Evolutionary conservation across 108 stramenopile genomes (phyloP).

Genomic region (Nitzschia sp.): DNA sequence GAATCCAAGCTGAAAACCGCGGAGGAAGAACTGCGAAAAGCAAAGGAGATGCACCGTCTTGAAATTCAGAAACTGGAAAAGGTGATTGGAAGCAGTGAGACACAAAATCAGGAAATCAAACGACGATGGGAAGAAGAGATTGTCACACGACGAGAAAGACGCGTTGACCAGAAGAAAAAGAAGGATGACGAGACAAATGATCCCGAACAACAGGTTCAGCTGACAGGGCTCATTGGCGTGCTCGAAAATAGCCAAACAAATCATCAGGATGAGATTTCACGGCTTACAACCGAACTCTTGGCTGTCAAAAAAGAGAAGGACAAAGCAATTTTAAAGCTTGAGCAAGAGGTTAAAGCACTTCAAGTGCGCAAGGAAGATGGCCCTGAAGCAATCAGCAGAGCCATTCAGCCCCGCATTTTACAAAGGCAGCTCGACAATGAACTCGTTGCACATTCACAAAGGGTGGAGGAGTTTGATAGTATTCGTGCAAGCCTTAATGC

Average conservation of each 20-base stretch:
- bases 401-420: conserved; percentile 2
- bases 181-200: conserved; percentile 59
- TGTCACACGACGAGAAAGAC: conserved; percentile 43
- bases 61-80: conserved; percentile 36
- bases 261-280: conserved; percentile 28
- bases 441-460: not conserved
- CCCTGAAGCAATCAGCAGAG: not conserved
- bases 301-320: conserved; percentile 31
- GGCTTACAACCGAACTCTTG: conserved; percentile 26
- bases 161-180: conserved; percentile 40
- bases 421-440: conserved; percentile 12
- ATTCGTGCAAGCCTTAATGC: conserved; percentile 3
- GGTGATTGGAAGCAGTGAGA: not conserved
- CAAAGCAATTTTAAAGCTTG: conserved; percentile 22
- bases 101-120: conserved; percentile 28
- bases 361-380: not conserved
- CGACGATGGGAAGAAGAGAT: conserved; percentile 22
- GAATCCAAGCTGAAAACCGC: conserved; percentile 29
- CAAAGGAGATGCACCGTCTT: conserved; percentile 27
- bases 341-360: conserved; percentile 31
- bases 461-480: conserved; percentile 14
- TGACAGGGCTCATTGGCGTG: conserved; percentile 66
- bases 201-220: conserved; percentile 59
- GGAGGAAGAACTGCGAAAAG: conserved; percentile 37
- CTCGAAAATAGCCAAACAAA: conserved; percentile 57